A percentile compares a stretch with the other conserved stretches of the same genome.
phyloP scores from a whole-genome alignment of 1,284 basidiomycete genomes.

The Cutaneotrichosporon spelunceum region DNA sequence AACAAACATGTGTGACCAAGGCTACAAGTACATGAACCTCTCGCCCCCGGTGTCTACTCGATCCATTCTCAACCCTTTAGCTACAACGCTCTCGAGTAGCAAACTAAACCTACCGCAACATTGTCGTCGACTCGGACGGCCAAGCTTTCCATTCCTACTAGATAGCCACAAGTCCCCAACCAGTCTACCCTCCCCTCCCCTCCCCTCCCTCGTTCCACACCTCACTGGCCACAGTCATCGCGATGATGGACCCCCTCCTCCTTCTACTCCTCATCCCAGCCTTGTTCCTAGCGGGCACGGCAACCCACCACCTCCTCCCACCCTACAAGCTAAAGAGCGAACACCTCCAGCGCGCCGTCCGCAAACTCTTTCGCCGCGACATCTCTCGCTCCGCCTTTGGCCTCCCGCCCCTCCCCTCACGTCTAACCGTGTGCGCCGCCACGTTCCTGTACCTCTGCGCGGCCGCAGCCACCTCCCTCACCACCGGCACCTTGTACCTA shows the following conservation, averaged over 20 bases:
- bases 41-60: background rate
- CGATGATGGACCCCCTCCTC: background rate
- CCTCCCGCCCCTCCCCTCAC: constrained; percentile 31
- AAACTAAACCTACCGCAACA: too few relatives aligned
- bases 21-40: background rate
- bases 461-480: background rate
- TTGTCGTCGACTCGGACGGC: too few relatives aligned
- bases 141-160: too few relatives aligned
- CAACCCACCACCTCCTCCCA: background rate
- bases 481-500: background rate
- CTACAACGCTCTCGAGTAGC: background rate
- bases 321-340: background rate
- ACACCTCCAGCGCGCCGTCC: background rate
- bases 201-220: constrained; percentile 24
- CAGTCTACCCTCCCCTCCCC: constrained; percentile 20
- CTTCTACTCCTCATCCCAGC: constrained; percentile 2
- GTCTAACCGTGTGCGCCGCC: background rate
- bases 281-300: background rate
- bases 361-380: constrained; percentile 21
- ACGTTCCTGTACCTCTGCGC: constrained; percentile 15
- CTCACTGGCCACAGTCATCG: constrained; percentile 21
- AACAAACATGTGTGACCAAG: background rate
- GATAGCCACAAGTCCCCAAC: constrained; percentile 17
- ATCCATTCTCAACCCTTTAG: background rate
- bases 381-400: constrained; percentile 45